Conservation (phyloP, 352 stramenopile genomes). For the Phytophthora pseudosyringae region DNA sequence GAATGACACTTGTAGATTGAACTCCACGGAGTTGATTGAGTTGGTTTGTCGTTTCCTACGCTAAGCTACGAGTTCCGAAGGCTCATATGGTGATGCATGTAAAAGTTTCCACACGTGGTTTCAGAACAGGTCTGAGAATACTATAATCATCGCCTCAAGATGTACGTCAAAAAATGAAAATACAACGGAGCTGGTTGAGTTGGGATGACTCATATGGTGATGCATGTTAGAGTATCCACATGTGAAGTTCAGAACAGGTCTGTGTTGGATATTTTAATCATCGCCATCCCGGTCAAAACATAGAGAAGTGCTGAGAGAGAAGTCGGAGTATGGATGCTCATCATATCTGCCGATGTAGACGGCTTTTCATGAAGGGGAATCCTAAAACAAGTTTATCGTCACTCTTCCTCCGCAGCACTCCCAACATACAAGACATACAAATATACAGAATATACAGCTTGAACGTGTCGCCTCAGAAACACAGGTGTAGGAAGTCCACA, state of each 20-base stretch:
- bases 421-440: neutral
- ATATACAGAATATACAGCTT: conserved; percentile 27
- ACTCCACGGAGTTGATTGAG: conserved; percentile 1
- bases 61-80: conserved; percentile 16
- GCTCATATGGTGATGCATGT: conserved; percentile 94
- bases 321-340: conserved; percentile 75
- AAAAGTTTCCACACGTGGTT: conserved; percentile 76
- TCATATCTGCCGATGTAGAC: conserved; percentile 68
- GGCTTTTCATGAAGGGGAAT: conserved; percentile 88
- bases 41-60: neutral
- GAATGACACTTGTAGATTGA: conserved; percentile 15
- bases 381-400: conserved; percentile 81
- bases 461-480: conserved; percentile 83
- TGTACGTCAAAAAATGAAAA: neutral
- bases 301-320: conserved; percentile 22
- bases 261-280: conserved; percentile 88
- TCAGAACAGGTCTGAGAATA: conserved; percentile 89
- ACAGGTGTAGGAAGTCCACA: conserved; percentile 90
- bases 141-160: conserved; percentile 76
- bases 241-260: conserved; percentile 86
- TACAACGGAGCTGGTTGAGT: neutral
- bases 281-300: conserved; percentile 44
- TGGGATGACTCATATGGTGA: conserved; percentile 86
- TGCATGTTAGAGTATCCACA: conserved; percentile 91
- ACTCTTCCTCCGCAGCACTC: conserved; percentile 41